Evolutionary conservation across 768 basidiomycete species (phyloP).

Genomic region (Collybiopsis luxurians): DNA sequence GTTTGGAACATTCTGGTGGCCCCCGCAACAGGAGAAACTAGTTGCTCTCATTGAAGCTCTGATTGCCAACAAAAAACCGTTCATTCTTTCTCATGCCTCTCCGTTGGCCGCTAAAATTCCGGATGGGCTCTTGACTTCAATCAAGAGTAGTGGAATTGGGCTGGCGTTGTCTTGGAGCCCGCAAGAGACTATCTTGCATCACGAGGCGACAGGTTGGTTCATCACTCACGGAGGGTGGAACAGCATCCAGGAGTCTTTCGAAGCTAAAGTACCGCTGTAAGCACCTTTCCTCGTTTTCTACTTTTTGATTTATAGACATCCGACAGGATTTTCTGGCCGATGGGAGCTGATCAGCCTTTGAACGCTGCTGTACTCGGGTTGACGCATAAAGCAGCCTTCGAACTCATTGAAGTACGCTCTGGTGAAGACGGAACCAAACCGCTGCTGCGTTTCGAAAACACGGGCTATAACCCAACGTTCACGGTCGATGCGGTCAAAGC

Average conservation of each 20-base stretch:
- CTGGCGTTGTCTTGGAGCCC: background rate
- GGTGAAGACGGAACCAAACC: background rate
- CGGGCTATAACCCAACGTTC: background rate
- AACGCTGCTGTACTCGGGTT: background rate
- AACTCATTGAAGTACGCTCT: conserved; percentile 7
- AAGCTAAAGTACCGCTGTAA: conserved; percentile 1
- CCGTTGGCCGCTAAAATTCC: background rate
- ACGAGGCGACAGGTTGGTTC: conserved; percentile 3
- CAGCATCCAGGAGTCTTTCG: conserved; percentile 1
- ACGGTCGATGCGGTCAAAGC: conserved; percentile 1
- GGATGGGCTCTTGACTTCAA: background rate
- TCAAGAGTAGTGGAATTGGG: background rate
- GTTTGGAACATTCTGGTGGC: conserved; percentile 7
- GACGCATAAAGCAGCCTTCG: conserved; percentile 3
- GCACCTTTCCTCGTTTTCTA: background rate
- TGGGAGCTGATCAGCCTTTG: conserved; percentile 4
- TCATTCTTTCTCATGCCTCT: conserved; percentile 1
- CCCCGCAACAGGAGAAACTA: background rate
- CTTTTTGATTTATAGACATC: background rate
- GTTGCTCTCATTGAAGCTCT: background rate
- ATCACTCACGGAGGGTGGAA: conserved; percentile 7
- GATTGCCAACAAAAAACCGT: background rate
- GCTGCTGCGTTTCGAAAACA: background rate
- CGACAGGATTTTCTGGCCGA: conserved; percentile 5
- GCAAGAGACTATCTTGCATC: conserved; percentile 5